These are phyloP conservation scores for Stephania japonica DNA, from an alignment of 164 flowering plant genomes.

Conservation along the genomic window DNA sequence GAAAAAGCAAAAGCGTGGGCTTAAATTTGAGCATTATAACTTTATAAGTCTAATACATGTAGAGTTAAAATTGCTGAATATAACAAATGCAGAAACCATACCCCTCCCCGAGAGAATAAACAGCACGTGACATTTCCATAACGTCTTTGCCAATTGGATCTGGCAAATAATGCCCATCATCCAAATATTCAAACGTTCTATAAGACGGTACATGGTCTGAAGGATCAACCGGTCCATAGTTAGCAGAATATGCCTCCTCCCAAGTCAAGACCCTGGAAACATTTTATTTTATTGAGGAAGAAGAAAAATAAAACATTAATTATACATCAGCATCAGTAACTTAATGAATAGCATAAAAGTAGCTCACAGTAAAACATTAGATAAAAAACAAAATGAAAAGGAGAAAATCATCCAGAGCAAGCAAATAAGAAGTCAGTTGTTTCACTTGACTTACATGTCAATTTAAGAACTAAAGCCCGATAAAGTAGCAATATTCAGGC, in stretches of 20 bases:
- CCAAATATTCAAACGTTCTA: slow-evolving; percentile 23
- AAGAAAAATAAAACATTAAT: neutral
- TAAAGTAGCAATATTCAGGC: neutral
- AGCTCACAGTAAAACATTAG: neutral
- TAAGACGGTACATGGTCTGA: slow-evolving; percentile 20
- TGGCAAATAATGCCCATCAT: slow-evolving; percentile 32
- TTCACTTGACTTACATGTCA: neutral
- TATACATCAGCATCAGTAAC: neutral
- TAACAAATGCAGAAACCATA: slow-evolving; percentile 22
- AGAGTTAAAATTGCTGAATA: neutral
- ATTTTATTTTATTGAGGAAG: neutral
- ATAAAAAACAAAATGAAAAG: no score
- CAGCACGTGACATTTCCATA: slow-evolving; percentile 71
- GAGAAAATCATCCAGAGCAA: neutral
- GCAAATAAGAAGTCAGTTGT: neutral
- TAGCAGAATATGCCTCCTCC: slow-evolving; percentile 68
- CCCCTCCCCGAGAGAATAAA: slow-evolving; percentile 81
- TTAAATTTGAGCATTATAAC: neutral
- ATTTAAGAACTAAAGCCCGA: neutral
- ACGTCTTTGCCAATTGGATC: slow-evolving; percentile 59
- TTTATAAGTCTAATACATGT: neutral
- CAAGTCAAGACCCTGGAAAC: slow-evolving; percentile 65
- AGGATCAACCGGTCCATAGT: slow-evolving; percentile 28
- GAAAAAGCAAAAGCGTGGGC: neutral
- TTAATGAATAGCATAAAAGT: neutral